Evolutionary conservation across 1,284 basidiomycete species (phyloP).

Genomic region (Somion occarium): DNA sequence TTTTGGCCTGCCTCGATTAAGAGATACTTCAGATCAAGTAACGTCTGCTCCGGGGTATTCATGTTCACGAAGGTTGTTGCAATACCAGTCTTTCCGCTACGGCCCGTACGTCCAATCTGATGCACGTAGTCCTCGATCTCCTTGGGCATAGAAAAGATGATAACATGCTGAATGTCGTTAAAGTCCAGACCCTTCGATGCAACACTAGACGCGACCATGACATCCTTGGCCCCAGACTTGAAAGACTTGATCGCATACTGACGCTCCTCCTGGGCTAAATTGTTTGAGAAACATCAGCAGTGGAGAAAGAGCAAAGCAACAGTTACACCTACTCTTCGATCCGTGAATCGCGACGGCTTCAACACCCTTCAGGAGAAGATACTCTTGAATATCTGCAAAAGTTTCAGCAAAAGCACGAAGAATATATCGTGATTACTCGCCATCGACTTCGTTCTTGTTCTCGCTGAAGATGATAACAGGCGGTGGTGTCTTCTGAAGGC

Average conservation of each 20-base stretch:
- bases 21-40: conserved; percentile 95
- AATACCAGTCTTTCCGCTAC: conserved; percentile 96
- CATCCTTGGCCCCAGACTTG: conserved; percentile 95
- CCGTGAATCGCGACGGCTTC: conserved; percentile 99
- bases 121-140: conserved; percentile 99
- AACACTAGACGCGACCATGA: conserved; percentile 98
- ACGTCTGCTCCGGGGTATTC: conserved; percentile 93
- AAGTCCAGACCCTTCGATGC: conserved; percentile 99
- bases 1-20: conserved; percentile 98
- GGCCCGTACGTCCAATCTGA: conserved; percentile 97
- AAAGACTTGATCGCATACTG: conserved; percentile 98
- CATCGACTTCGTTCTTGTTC: conserved; percentile 99
- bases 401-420: not conserved
- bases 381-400: conserved; percentile 90
- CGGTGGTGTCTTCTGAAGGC: conserved; percentile 96
- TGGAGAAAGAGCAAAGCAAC: conserved; percentile 1
- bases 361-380: conserved; percentile 92
- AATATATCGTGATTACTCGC: conserved; percentile 35
- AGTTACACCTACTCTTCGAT: conserved; percentile 71
- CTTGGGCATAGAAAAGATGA: conserved; percentile 98
- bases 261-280: conserved; percentile 91
- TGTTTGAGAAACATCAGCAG: conserved; percentile 8
- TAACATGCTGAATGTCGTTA: conserved; percentile 96
- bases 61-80: conserved; percentile 99
- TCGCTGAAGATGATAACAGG: conserved; percentile 98